A percentile compares a stretch with the other conserved stretches of the same genome.
Conservation (phyloP, 106 monocot genomes). For the Acanthochlamys bracteata region DNA sequence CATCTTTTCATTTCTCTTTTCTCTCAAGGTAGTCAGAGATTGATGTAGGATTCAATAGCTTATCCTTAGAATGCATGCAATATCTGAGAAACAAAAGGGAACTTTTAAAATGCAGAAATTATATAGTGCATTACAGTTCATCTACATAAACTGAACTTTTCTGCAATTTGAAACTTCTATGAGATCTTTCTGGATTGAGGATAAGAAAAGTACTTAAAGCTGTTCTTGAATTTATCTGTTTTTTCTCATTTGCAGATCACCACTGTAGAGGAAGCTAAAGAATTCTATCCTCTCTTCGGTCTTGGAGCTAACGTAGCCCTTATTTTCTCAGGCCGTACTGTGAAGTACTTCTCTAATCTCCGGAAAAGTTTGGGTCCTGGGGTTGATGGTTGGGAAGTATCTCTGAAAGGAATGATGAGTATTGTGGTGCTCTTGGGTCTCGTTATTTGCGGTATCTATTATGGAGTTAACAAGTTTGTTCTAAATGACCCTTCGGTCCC, state of each 20-base stretch:
- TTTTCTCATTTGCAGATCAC: conserved; percentile 63
- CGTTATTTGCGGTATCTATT: conserved; percentile 66
- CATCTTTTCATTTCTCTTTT: too few species aligned
- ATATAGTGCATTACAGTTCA: too few species aligned
- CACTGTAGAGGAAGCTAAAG: conserved; percentile 95
- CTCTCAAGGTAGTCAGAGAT: too few species aligned
- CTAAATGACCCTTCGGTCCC: conserved; percentile 81
- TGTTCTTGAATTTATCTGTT: conserved; percentile 32
- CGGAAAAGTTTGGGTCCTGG: conserved; percentile 83
- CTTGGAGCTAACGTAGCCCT: conserved; percentile 93
- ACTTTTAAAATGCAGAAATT: too few species aligned
- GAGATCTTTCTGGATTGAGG: too few species aligned
- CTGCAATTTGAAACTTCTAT: too few species aligned
- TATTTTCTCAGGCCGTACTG: conserved; percentile 90
- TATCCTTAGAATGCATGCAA: too few species aligned
- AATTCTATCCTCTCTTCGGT: conserved; percentile 94
- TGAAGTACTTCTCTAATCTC: conserved; percentile 96
- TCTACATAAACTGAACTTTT: too few species aligned
- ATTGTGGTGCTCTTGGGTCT: conserved; percentile 78
- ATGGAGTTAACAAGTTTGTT: conserved; percentile 81
- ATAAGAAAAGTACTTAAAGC: conserved; percentile 30
- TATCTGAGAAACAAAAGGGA: too few species aligned
- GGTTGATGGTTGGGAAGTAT: conserved; percentile 93
- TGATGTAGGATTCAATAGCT: too few species aligned
- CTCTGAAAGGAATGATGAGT: conserved; percentile 98